Evolutionary conservation across 106 monocot species (phyloP), one percentile per base, ranked within the genome.

Genomic region (Allium cepa): DNA sequence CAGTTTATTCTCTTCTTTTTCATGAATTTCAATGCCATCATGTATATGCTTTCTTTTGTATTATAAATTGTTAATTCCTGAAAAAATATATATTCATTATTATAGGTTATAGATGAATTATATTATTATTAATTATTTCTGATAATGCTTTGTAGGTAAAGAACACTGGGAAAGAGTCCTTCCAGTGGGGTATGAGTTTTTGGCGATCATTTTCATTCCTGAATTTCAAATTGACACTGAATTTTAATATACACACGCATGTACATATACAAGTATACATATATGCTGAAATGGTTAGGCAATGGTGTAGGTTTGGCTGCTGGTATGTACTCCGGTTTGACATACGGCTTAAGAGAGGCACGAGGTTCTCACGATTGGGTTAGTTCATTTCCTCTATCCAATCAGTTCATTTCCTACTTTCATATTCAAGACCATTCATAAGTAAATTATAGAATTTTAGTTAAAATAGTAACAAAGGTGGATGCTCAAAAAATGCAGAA

Each of bases 321-420:
- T 59, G 95, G 95, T 46, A 50, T 86, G 73, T 88, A 88, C 59
- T 96, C 95, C 2, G 95, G 91, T 8, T 61, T 96, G 51, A 96
- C 95, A 27, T 96, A 88, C 63, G 88, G 95, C 46, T 62, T 96
- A 56, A 91, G 66, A 68, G 95, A 96, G 74, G 88, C 85, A 3
- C 74, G 88, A 46, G 95, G 95, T 59, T 69, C 83, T 50, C 95
- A 96, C 72, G 95, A 96, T 27, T 96, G 91, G 95, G 94, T 94
- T 56, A 45, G 75, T 78, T 67, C 48, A 9, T 60, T 14, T 59
- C 22, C 13, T 36, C 1, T 36, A 36, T 36, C 36, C 3, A 36
- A 1, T 4, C 1, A 2, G 1, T 4, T 2, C 36, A 4, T 36
- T 36, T 1, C 5, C 0, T 36, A 2, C 36, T 4, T 36, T 36